Base-by-base conservation (phyloP, 164 flowering plant species). In the Akebia trifoliata region DNA sequence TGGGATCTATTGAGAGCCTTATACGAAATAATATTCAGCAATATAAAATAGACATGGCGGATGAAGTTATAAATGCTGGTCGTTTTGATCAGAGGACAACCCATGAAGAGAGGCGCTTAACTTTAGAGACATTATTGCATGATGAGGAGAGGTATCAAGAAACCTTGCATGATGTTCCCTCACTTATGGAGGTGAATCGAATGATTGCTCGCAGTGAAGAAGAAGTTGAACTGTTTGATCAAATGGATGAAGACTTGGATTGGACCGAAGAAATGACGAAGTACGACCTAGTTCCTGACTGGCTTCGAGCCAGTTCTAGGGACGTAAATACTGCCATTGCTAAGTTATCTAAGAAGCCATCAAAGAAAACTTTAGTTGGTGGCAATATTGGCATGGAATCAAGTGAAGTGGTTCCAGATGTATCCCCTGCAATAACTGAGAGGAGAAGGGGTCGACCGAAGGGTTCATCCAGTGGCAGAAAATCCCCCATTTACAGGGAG, bases 1-100 rank as follows among this genome's bases (percentile, higher is more conserved):
- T 88, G 43, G 99, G 97, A 43, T 88, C 99, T n/a, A 94, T 94
- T 64, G 99, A 94, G 78, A 75, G 97, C 65, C 85, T 94, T 34
- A 88, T 94, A 55, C 75, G 99, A 54, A 94, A 87, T 67, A 94
- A 94, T 56, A 94, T 94, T 67, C 99, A 94, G 50, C 99, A 94
- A 51, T 94, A 94, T 71, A 94, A 94, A 77, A 94, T 94, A 61
- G 99, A 94, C 63, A 94, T 94, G 99, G 99, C 99, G 25, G 99
- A 94, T 78, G 99, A 94, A 70, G 99, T 94, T 31, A 94, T 94
- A 60, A 94, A 94, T 82, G 99, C 99, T 50, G 99, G 99, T 30
- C 90, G 99, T 35, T 90, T 94, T 82, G 99, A 94, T 69, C 99
- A 94, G 70, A 82, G 99, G 63, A 90, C 99, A 35, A 90, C 99